Base-by-base conservation (phyloP, 2,329 filamentous ascomycete genomes). In the Alternaria burnsii region DNA sequence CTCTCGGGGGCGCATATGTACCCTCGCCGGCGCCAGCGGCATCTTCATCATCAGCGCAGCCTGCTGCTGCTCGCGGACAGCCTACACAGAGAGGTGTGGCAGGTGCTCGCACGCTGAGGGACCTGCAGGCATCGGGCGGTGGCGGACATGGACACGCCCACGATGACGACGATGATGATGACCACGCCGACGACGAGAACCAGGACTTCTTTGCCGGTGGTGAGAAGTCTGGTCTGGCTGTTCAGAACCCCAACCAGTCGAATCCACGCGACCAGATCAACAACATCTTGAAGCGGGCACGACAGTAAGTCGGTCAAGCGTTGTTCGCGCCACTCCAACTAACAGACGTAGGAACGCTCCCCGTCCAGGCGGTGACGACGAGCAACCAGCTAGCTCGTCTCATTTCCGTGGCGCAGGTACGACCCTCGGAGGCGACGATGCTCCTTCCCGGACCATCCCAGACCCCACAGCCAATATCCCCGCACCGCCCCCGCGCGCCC, bases 201-300 rank as follows among this genome's bases (percentile, higher is more conserved):
- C 82, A 83, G 59, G 91, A 95, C 72, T 82, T 94, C 64, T 95
- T 94, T 77, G 90, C 92, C 20, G 92, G 92, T 52, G 92, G 92
- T 34, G 92, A 94, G 80, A 95, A 95, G 84, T 94, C 91, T 30
- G 88, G 87, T n/a, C 79, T 90, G 26, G 88, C 88, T 7, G 88
- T 90, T 57, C 86, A 89, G 73, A 88, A 89, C 69, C 88, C 88
- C 2, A 84, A 85, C 71, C 83, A 86, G 46, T 62, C 76, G 79
- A 73, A 85, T 81, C 76, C 76, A 54, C 72, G 78, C 41, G 82
- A 84, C 60, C 81, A 83, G 59, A 84, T 84, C 73, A 78, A 80
- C 66, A 83, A 81, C 71, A 84, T 85, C 65, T 73, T 85, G 65
- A 78, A 81, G 59, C 77, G 82, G 55, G 82, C 82, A 43, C 76